Base-by-base conservation (phyloP, 176 grass and related monocot species). In the Sorghum bicolor region DNA sequence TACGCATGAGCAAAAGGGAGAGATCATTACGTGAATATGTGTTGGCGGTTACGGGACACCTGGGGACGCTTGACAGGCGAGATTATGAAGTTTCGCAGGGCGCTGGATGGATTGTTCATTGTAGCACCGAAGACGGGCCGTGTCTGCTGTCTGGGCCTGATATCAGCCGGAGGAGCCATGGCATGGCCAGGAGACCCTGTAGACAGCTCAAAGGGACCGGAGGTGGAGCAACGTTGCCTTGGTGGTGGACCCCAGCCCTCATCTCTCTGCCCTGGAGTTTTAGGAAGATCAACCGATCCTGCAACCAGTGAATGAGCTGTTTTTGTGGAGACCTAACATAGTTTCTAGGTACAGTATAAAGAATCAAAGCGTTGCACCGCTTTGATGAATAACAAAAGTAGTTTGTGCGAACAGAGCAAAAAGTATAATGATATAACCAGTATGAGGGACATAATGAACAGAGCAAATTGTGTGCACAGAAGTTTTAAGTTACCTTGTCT, bases 281-380 rank as follows among this genome's bases (percentile, higher is more conserved):
- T 78, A 87, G 92, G 90, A 91, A 89, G 89, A 84, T 86, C 86
- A 89, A 85, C 65, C 63, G 72, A 94, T 87, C 87, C 87, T 91
- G 89, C 72, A 87, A 85, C 79, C 84, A 94, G 85, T 97, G 81
- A 97, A 94, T 92, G 71, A 97, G 85, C 86, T 94, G 92, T 84
- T 86, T 93, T 90, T 88, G 81, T 79, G 88, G 86, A 94, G 70
- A 77, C 83, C 75, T 88, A 90, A 85, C 32, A 84, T 78, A 79
- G 45, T 29, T 76, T 41, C 78, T 74, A 53, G 43, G 75, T 57
- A 70, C 70, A 37, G 88, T 57, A 64, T 76, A 74, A 19, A 37
- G 70, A 74, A 37, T 8, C 30, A 76, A 71, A 70, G 37, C 26
- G 37, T 48, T 40, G 15, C 24, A n/a, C 25, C 48, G 37, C 13